Evolutionary conservation across 495 filamentous ascomycete genomes (phyloP).

Genomic region (Rostrohypoxylon terebratum): DNA sequence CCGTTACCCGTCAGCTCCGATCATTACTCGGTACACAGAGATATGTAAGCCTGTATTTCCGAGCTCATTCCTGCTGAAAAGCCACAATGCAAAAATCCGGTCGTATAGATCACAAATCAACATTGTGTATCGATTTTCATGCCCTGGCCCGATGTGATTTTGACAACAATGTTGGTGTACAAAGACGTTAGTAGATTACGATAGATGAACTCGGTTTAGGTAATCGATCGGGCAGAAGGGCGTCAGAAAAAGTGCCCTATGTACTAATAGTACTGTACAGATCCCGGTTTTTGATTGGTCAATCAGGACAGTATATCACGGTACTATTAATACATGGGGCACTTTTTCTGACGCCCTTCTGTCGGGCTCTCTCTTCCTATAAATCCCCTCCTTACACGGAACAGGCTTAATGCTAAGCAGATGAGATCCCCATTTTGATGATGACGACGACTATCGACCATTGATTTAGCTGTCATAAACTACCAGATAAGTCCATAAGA

Average conservation of each 20-base stretch:
- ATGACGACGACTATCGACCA: background rate
- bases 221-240: too few species aligned
- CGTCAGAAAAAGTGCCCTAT: too few species aligned
- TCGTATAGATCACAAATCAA: constrained; percentile 34
- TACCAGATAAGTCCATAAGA: constrained; percentile 27
- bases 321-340: too few species aligned
- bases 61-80: constrained; percentile 6
- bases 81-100: background rate
- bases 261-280: too few species aligned
- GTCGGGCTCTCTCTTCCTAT: background rate
- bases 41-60: background rate
- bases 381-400: background rate
- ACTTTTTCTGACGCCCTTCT: too few species aligned
- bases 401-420: background rate
- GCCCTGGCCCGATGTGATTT: constrained; percentile 17
- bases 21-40: background rate
- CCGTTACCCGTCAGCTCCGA: constrained; percentile 31
- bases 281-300: too few species aligned
- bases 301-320: too few species aligned
- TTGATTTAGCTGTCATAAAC: constrained; percentile 27
- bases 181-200: background rate
- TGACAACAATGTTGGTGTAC: constrained; percentile 6
- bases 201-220: too few species aligned
- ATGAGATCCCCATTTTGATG: constrained; percentile 16
- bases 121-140: background rate